Evolutionary conservation across 1,284 basidiomycete genomes (phyloP), one percentile per base, ranked within the genome.

Genomic region (Cryptococcus sp.): DNA sequence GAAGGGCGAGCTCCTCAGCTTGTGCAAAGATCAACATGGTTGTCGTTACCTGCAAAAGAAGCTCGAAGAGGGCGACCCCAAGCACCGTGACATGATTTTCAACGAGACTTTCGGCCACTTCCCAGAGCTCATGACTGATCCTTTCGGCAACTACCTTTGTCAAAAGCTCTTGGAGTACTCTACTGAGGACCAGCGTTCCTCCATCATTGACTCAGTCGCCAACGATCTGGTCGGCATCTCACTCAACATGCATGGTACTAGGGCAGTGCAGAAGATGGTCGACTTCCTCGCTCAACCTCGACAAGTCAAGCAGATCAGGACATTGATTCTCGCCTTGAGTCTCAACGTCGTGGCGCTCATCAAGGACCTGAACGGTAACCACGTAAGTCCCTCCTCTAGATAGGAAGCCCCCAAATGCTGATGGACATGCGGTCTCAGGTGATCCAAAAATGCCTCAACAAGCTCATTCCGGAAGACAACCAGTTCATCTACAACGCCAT

Each of bases 401-500:
- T 48, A 2, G 2, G 30, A 35, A 35, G 8, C 10, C 11, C 8
- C 10, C 30, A 23, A 20, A 16, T 30, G 17, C 19, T 43, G 47
- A 42, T 52, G 49, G 49, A 49, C 25, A 35, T 46, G 43, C 20
- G 40, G 1, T 43, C 16, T 17, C 45, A 71, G 69, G 69, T 76
- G 75, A 97, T 99, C 68, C 96, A 99, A 80, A 99, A 99, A 81
- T 99, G 96, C 79, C 82, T 99, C 68, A 99, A 99, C 84, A 93
- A 96, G 79, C 83, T 99, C 60, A 89, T 90, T 35, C 91, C 96
- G 0, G 95, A 98, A 75, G 96, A 99, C 79, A 99, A 99, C 79
- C 94, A 97, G 85, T 99, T 99, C 81, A 99, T 99, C 73, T 99
- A 99, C 82, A 98, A 99, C 71, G 96, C 96, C 55, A 96, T 99